A percentile compares a stretch with the other conserved stretches of the same genome.
phyloP scores from a whole-genome alignment of 208 protist species.

The Spongospora subterranea region DNA sequence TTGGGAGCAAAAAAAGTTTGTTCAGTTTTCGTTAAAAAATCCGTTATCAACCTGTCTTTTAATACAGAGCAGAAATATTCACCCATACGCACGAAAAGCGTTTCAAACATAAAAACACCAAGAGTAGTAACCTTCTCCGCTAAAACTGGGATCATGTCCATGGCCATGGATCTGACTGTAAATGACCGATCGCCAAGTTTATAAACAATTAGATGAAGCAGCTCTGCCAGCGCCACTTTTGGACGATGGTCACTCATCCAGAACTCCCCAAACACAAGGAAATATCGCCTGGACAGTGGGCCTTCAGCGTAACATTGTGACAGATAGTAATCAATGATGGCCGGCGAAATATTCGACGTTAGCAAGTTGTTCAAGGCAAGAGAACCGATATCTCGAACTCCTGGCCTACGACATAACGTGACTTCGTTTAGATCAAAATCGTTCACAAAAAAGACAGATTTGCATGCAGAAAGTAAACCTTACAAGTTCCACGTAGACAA shows the following conservation, averaged over 20 bases:
- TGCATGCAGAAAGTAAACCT: too few relatives aligned
- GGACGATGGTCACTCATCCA: slow-evolving; percentile 12
- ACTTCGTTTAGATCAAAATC: too few relatives aligned
- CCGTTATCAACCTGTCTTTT: too few relatives aligned
- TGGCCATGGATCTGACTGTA: slow-evolving; percentile 31
- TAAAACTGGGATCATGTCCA: slow-evolving; percentile 48
- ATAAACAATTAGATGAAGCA: slow-evolving; percentile 25
- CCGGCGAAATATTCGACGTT: not conserved
- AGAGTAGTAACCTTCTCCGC: slow-evolving; percentile 30
- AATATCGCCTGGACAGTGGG: not conserved
- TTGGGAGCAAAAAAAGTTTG: too few relatives aligned
- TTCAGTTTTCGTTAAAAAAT: too few relatives aligned
- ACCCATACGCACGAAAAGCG: not conserved
- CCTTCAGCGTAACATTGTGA: not conserved
- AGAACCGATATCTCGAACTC: slow-evolving; percentile 8
- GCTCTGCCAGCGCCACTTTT: not conserved
- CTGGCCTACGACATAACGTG: too few relatives aligned
- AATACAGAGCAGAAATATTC: not conserved
- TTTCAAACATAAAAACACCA: not conserved
- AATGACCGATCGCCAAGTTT: slow-evolving; percentile 46
- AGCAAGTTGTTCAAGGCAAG: slow-evolving; percentile 25
- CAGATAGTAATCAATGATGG: not conserved
- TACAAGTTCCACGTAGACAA: too few relatives aligned
- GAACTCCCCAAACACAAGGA: slow-evolving; percentile 19
- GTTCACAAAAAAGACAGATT: too few relatives aligned